Base-by-base conservation (phyloP, 805 yeast genomes). In the Torulaspora maleeae region DNA sequence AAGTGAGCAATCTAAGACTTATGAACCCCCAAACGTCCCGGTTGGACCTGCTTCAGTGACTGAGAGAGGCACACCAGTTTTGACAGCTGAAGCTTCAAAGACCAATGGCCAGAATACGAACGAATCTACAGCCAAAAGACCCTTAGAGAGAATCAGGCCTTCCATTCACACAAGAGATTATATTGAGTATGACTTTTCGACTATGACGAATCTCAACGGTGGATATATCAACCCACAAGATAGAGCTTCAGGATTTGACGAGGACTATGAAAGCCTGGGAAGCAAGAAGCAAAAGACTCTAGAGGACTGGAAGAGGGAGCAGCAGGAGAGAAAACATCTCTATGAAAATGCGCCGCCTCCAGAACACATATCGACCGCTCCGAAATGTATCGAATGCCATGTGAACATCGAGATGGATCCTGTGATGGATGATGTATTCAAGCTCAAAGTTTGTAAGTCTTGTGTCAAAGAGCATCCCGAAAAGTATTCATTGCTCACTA, bases 191-290 rank as follows among this genome's bases (percentile, higher is more conserved):
- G 97, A 93, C 66, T 78, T 93, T 54, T 78, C 97, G 2, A 84
- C 88, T n/a, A 85, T 95, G 88, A 78, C 79, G 51, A 96, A 93
- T 56, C 71, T 84, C 1, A 76, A 77, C 57, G 98, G 97, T 55
- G 99, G 99, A 17, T 90, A 82, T 60, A 71, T 90, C 24, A 62
- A 62, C 39, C 54, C 56, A 15, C 53, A 53, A 36, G 63, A 59
- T 35, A 45, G 50, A 28, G 22, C 40, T 9, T 29, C 32, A 36
- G 48, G 47, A 5, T 39, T 39, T 24, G 51, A 48, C 22, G 45
- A 50, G 11, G 74, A 69, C 54, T 67, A 53, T 47, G 62, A 59
- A 38, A 44, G 58, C 53, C 25, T 34, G 43, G 44, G 64, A 40
- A 17, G 57, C 37, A 44, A 58, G 37, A 58, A 57, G 32, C 69